A percentile compares a stretch with the other conserved stretches of the same genome.
These are phyloP conservation scores for Tetracladium maxilliforme DNA, from an alignment of 2,329 filamentous ascomycete genomes.

Conservation along the genomic window DNA sequence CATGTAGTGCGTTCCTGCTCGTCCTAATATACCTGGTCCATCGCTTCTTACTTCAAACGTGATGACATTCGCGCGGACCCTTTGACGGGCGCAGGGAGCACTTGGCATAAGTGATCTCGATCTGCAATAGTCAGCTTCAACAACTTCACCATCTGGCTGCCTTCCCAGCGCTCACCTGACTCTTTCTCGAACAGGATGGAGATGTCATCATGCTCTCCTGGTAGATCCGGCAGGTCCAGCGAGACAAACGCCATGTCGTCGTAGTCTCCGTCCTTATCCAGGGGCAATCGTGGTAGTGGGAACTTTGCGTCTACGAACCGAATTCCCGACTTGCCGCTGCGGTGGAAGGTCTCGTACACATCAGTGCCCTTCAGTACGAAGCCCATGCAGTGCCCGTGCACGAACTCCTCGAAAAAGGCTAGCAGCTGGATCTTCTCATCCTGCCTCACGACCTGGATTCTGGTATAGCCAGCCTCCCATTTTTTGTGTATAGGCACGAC, in stretches of 20 bases:
- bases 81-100: constrained; percentile 16
- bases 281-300: constrained; percentile 49
- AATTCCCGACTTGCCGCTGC: constrained; percentile 53
- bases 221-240: constrained; percentile 75
- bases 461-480: constrained; percentile 70
- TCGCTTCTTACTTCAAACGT: no score
- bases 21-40: no score
- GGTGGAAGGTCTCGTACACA: constrained; percentile 56
- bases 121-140: constrained; percentile 8
- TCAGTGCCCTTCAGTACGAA: constrained; percentile 78
- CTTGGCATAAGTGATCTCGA: constrained; percentile 13
- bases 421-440: constrained; percentile 65
- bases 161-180: constrained; percentile 41
- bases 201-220: constrained; percentile 87
- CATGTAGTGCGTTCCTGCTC: no score
- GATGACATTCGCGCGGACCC: no score
- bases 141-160: not conserved
- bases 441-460: constrained; percentile 66
- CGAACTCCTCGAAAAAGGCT: constrained; percentile 80
- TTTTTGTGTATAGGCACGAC: constrained; percentile 90
- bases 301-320: constrained; percentile 87
- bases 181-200: constrained; percentile 71
- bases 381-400: constrained; percentile 77
- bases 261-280: constrained; percentile 32
- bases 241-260: constrained; percentile 64